phyloP scores from a whole-genome alignment of 805 yeast genomes.

The Candida khao-thaluensis region DNA sequence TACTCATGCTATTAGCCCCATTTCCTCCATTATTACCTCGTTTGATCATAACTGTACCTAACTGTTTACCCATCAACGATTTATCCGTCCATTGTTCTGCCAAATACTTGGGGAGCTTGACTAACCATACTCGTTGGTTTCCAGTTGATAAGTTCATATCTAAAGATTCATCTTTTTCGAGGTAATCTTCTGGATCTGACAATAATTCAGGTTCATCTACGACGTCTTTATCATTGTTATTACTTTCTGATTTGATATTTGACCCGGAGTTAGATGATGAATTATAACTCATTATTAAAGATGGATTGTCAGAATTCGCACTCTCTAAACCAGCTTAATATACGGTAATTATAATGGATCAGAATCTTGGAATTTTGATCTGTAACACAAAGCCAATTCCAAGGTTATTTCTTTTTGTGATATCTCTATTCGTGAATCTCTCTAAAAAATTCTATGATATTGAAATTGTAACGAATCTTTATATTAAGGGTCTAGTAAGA shows the following conservation, averaged over 20 bases:
- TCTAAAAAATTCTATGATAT: too few species aligned
- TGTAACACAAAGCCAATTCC: too few species aligned
- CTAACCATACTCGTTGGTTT: constrained; percentile 84
- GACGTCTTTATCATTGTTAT: constrained; percentile 2
- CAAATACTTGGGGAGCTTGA: constrained; percentile 82
- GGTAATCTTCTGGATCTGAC: constrained; percentile 45
- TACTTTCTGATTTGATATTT: background rate
- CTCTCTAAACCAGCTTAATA: background rate
- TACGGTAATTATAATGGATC: too few species aligned
- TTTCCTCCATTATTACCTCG: constrained; percentile 35
- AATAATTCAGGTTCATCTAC: constrained; percentile 33
- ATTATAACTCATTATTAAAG: constrained; percentile 1
- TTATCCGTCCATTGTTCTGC: constrained; percentile 75
- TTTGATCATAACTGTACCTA: constrained; percentile 78
- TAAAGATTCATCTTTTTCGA: constrained; percentile 62
- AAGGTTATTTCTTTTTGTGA: too few species aligned
- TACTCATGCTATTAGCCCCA: background rate
- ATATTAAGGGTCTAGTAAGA: too few species aligned
- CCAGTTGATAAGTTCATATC: constrained; percentile 69
- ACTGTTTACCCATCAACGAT: constrained; percentile 62
- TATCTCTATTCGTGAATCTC: too few species aligned
- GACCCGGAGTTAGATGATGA: background rate
- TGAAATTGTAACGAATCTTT: too few species aligned
- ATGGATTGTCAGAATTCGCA: background rate
- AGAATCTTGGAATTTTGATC: too few species aligned